These are phyloP conservation scores for Scedosporium dehoogii DNA, from an alignment of 2,329 filamentous ascomycete species.

Conservation along the genomic window DNA sequence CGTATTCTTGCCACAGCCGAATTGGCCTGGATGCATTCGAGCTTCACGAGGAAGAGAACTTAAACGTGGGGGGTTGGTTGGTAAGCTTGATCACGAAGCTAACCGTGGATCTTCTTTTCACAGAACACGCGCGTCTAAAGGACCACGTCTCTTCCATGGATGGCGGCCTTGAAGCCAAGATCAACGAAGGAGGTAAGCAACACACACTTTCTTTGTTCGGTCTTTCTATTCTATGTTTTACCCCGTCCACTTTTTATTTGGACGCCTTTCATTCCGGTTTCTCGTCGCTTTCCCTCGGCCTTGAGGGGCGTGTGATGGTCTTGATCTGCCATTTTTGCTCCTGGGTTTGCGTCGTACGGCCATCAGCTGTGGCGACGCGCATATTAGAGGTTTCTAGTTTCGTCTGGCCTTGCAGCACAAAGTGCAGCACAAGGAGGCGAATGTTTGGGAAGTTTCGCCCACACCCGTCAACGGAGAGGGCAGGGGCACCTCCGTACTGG, in stretches of 20 bases:
- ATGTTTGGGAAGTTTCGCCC: too few species aligned
- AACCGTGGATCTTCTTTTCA: background rate
- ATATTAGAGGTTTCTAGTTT: background rate
- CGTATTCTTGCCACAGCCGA: too few species aligned
- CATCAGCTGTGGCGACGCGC: background rate
- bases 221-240: constrained; percentile 15
- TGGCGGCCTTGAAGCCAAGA: constrained; percentile 78
- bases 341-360: background rate
- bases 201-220: background rate
- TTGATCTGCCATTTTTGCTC: background rate
- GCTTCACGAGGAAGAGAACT: too few species aligned
- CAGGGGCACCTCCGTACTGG: too few species aligned
- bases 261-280: background rate
- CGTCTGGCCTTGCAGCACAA: background rate
- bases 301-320: background rate
- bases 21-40: too few species aligned
- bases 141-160: constrained; percentile 81
- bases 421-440: too few species aligned
- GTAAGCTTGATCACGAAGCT: background rate
- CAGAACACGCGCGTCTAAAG: constrained; percentile 87
- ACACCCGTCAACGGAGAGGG: too few species aligned
- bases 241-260: background rate
- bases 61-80: too few species aligned
- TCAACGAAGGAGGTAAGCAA: constrained; percentile 82
- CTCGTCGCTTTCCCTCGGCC: background rate